A percentile compares a stretch with the other conserved stretches of the same genome.
Conservation (phyloP, 177 flowering plant genomes). For the Vitis hybrid region DNA sequence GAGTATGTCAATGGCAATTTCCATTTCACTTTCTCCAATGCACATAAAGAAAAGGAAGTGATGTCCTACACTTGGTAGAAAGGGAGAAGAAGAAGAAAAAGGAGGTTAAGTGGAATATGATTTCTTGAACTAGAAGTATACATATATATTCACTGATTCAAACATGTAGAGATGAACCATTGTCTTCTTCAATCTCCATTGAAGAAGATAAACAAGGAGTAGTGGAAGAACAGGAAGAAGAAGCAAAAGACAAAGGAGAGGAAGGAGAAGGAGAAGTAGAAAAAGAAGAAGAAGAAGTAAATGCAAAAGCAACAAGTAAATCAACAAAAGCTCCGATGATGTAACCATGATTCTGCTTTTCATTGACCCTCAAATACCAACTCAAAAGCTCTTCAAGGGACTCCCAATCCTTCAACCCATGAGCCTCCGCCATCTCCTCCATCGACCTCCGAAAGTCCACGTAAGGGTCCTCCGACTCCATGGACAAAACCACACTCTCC, state of each 20-base stretch:
- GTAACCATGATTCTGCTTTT: conserved; percentile 58
- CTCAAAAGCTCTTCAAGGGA: conserved; percentile 62
- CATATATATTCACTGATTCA: conserved; percentile 14
- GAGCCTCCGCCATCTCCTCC: conserved; percentile 91
- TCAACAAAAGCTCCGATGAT: conserved; percentile 85
- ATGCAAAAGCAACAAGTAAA: conserved; percentile 49
- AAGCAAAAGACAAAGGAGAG: conserved; percentile 10
- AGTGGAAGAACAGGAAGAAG: neutral
- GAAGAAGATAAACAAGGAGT: conserved; percentile 16
- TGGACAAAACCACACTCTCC: conserved; percentile 48
- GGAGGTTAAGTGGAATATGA: neutral
- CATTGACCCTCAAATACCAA: conserved; percentile 72
- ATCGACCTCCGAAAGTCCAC: conserved; percentile 74
- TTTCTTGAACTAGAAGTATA: conserved; percentile 9
- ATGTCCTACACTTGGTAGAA: too few species aligned
- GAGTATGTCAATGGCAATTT: too few species aligned
- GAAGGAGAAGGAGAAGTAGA: conserved; percentile 15
- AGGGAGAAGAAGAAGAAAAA: neutral
- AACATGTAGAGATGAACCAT: neutral
- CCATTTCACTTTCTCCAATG: neutral
- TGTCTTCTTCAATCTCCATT: conserved; percentile 12
- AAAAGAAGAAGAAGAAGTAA: conserved; percentile 5
- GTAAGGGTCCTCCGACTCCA: conserved; percentile 76
- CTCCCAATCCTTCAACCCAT: conserved; percentile 69
- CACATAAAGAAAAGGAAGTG: neutral